Percentiles rank a stretch among this genome's conserved stretches.
These are phyloP conservation scores for Ilyonectria mors-panacis DNA, from an alignment of 2,329 filamentous ascomycete genomes.

Conservation along the genomic window DNA sequence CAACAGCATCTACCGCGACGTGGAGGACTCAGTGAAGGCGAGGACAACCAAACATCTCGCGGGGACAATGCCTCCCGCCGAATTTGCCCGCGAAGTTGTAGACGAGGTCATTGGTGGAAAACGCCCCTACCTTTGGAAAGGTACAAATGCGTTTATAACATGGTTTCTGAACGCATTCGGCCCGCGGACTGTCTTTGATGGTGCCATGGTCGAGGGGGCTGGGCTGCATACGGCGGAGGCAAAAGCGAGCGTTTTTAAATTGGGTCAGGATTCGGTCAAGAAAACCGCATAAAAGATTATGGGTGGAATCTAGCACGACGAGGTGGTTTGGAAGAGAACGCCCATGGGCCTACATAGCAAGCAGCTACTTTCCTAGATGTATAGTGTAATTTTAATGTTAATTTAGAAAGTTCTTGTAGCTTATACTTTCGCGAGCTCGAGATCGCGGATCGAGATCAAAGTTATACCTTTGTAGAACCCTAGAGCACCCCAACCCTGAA, in stretches of 20 bases:
- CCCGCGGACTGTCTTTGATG: constrained; percentile 25
- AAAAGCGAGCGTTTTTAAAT: not conserved
- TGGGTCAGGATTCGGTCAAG: not conserved
- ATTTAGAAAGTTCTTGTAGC: no score
- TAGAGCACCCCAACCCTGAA: no score
- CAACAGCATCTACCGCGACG: not conserved
- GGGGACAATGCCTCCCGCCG: not conserved
- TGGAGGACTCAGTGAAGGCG: not conserved
- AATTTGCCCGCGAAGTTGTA: constrained; percentile 26
- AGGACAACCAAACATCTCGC: not conserved
- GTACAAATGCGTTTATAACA: constrained; percentile 12
- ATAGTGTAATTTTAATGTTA: no score
- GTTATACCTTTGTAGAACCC: no score
- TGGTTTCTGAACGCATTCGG: constrained; percentile 31
- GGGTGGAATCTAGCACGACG: no score
- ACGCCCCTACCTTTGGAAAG: constrained; percentile 25
- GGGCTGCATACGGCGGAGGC: not conserved
- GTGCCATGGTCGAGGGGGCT: not conserved
- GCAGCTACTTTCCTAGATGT: no score
- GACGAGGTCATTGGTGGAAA: not conserved
- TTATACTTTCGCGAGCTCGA: no score
- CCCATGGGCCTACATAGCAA: no score
- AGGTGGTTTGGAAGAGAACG: no score
- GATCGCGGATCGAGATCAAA: no score
- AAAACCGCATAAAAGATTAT: no score